Evolutionary conservation across 2,329 filamentous ascomycete genomes (phyloP).

Genomic region (Penicillium decumbens): DNA sequence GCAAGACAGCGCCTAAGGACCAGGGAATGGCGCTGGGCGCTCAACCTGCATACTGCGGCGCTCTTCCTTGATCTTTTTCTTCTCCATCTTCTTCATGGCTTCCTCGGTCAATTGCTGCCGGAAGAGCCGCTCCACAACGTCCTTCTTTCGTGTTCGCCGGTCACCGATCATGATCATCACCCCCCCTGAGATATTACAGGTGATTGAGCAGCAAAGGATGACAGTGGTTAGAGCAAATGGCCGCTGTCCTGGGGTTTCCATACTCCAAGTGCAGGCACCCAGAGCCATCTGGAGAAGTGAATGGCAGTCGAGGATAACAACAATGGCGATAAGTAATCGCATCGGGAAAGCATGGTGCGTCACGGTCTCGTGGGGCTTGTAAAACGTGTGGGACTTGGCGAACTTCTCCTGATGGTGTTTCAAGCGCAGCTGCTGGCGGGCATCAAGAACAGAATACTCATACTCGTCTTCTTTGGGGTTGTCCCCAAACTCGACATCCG

Average conservation of each 20-base stretch:
- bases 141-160: slow-evolving; percentile 74
- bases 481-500: slow-evolving; percentile 45
- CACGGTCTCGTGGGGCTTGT: slow-evolving; percentile 79
- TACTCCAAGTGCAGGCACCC: slow-evolving; percentile 73
- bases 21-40: slow-evolving; percentile 12
- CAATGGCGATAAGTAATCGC: slow-evolving; percentile 67
- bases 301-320: slow-evolving; percentile 74
- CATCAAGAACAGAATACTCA: slow-evolving; percentile 60
- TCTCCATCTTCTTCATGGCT: slow-evolving; percentile 56
- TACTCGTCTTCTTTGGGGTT: slow-evolving; percentile 45
- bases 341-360: slow-evolving; percentile 78
- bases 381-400: slow-evolving; percentile 78
- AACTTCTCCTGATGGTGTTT: slow-evolving; percentile 76
- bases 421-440: slow-evolving; percentile 63
- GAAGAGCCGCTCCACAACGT: slow-evolving; percentile 71
- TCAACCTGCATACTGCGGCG: slow-evolving; percentile 22
- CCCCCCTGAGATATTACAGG: slow-evolving; percentile 71
- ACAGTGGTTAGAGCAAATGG: slow-evolving; percentile 71
- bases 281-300: slow-evolving; percentile 75
- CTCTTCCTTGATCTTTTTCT: slow-evolving; percentile 45
- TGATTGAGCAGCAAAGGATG: slow-evolving; percentile 74
- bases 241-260: slow-evolving; percentile 60
- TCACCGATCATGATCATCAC: slow-evolving; percentile 73
- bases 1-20: slow-evolving; percentile 11
- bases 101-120: slow-evolving; percentile 69